A percentile compares a stretch with the other conserved stretches of the same genome.
Evolutionary conservation across 768 basidiomycete species (phyloP).

Genomic region (Tylopilus felleus): DNA sequence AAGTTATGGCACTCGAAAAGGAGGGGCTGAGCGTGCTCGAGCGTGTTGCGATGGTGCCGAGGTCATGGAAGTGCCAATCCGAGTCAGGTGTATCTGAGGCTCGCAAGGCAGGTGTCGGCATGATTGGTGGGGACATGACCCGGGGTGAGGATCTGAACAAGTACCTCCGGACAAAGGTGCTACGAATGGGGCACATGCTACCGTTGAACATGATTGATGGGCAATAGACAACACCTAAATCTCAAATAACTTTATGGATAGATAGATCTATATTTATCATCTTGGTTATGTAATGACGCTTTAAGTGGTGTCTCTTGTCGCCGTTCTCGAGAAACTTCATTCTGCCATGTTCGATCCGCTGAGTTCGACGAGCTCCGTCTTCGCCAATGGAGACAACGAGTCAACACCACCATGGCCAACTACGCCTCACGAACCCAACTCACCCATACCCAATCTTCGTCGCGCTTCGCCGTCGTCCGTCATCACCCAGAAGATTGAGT

Average conservation of each 20-base stretch:
- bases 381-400: constrained; percentile 47
- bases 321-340: not conserved
- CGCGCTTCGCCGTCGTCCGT: constrained; percentile 52
- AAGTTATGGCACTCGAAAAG: constrained; percentile 79
- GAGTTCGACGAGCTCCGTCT: constrained; percentile 49
- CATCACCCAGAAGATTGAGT: constrained; percentile 48
- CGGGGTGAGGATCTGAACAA: constrained; percentile 87
- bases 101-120: constrained; percentile 61
- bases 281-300: constrained; percentile 18
- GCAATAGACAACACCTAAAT: not conserved
- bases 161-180: constrained; percentile 94
- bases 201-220: constrained; percentile 38
- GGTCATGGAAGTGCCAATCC: constrained; percentile 63
- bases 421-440: constrained; percentile 69
- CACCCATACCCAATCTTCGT: constrained; percentile 68
- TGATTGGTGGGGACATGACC: constrained; percentile 76
- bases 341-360: constrained; percentile 70
- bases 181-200: constrained; percentile 95
- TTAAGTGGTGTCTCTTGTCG: not conserved
- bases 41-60: constrained; percentile 91
- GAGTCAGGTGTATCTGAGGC: constrained; percentile 23
- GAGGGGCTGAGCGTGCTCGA: constrained; percentile 81
- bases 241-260: not conserved
- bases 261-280: not conserved
- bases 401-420: constrained; percentile 72